phyloP scores from a whole-genome alignment of 768 basidiomycete species.

The Tubosaeta sp. region DNA sequence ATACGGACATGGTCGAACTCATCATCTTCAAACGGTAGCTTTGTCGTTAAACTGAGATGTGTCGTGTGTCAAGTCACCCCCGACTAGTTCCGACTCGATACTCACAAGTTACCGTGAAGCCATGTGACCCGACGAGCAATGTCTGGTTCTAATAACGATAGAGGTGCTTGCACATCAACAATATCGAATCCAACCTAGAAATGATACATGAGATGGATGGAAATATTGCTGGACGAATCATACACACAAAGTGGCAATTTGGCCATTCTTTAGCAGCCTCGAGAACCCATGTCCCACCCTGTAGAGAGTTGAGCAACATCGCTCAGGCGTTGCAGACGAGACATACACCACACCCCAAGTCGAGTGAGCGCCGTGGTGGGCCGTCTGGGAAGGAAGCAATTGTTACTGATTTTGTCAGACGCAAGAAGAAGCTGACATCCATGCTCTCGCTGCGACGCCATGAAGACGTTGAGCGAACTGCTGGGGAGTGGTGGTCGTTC shows the following conservation, averaged over 20 bases:
- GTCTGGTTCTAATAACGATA: conserved; percentile 44
- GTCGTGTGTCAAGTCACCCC: background rate
- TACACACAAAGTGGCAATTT: conserved; percentile 57
- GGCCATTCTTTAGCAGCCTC: conserved; percentile 73
- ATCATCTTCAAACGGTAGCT: conserved; percentile 76
- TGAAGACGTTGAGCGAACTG: conserved; percentile 4
- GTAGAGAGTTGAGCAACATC: background rate
- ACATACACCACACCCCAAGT: conserved; percentile 73
- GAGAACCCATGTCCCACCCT: conserved; percentile 70
- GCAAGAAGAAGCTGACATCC: conserved; percentile 46
- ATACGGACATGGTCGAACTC: conserved; percentile 82
- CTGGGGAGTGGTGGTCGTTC: background rate
- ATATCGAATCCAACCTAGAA: conserved; percentile 74
- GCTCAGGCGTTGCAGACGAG: background rate
- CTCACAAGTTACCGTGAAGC: conserved; percentile 78
- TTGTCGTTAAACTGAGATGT: conserved; percentile 58
- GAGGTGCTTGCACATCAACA: conserved; percentile 67
- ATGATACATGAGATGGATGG: conserved; percentile 3
- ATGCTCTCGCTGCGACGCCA: conserved; percentile 44
- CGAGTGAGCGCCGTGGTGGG: conserved; percentile 52
- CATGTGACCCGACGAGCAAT: conserved; percentile 60
- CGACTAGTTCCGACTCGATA: conserved; percentile 1
- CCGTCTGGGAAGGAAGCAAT: conserved; percentile 51
- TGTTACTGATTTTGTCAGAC: conserved; percentile 52
- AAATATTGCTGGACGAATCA: background rate